These are phyloP conservation scores for Fusarium sp. DNA, from an alignment of 2,329 filamentous ascomycete genomes.

Conservation along the genomic window DNA sequence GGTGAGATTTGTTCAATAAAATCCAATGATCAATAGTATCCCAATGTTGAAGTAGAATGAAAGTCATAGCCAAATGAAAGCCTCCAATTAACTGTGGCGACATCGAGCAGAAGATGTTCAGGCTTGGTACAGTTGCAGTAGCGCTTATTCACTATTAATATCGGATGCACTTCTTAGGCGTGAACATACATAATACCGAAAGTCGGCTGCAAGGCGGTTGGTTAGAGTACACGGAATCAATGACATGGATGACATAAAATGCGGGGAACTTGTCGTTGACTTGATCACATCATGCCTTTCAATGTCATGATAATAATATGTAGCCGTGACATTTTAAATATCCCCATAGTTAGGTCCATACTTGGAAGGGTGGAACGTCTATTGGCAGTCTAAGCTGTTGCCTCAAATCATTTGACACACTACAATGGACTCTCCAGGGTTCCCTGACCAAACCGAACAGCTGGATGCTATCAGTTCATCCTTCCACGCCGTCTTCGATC, in stretches of 20 bases:
- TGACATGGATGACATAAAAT: neutral
- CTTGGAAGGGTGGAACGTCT: neutral
- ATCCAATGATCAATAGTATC: neutral
- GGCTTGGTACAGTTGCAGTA: too few relatives aligned
- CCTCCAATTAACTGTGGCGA: neutral
- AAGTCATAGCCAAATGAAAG: neutral
- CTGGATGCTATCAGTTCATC: constrained; percentile 1
- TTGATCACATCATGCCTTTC: neutral
- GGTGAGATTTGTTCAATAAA: constrained; percentile 1
- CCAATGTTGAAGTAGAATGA: neutral
- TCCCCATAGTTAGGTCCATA: accelerated
- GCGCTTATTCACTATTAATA: neutral
- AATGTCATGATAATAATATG: neutral
- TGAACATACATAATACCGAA: too few relatives aligned
- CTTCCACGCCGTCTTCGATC: constrained; percentile 17
- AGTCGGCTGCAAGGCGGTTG: neutral
- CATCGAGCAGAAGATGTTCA: neutral
- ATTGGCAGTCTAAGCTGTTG: too few relatives aligned
- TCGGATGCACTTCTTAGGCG: accelerated
- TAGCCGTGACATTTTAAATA: neutral
- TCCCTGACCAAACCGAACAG: neutral
- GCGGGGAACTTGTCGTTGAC: constrained; percentile 3
- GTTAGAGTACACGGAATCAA: neutral
- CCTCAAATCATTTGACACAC: too few relatives aligned
- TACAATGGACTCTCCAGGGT: neutral